Evolutionary conservation across 163 green algal species (phyloP), one percentile per base, ranked within the genome.

Genomic region (Smithsoniella earleae): DNA sequence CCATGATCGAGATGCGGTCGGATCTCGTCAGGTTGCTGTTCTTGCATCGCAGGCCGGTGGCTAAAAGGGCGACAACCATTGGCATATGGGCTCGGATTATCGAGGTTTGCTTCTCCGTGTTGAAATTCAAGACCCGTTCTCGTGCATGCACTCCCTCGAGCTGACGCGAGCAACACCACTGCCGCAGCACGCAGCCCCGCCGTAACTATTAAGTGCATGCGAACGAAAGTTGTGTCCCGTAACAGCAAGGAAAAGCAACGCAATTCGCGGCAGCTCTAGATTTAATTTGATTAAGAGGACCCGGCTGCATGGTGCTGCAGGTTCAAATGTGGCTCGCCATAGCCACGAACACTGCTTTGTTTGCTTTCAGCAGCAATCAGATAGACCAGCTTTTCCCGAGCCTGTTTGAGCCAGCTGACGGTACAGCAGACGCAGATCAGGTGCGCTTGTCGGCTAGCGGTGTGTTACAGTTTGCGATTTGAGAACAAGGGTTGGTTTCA

Each of bases 1-100:
- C 79, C 30, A 45, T 79, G 8, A 25, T 77, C n/a, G 76, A 81
- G 72, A 81, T 81, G 46, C 58, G 75, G 76, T 64, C 38, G 0
- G 76, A 81, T 54, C 27, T 46, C 25, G 65, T 77, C 46, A 81
- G 72, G 62, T 37, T 81, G 3, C 66, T 66, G 8, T 62, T 66
- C 62, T 34, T 77, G 6, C 36, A 38, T 18, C 73, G 66, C 45
- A 34, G 73, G n/a, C 73, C 73, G 3, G 31, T 18, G 5, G 73
- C 45, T 13, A 54, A 62, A 40, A 30, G 73, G 54, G 40, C n/a
- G 34, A 58, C 63, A 27, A 31, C 54, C 25, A 77, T 77, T 20
- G 73, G 73, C 22, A 55, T 54, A 38, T 77, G 73, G 73, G 13
- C 28, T 10, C 13, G 38, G 1, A 54, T 77, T 16, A 36, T 77